Evolutionary conservation across 106 monocot genomes (phyloP).

Genomic region (Narthecium ossifragum): DNA sequence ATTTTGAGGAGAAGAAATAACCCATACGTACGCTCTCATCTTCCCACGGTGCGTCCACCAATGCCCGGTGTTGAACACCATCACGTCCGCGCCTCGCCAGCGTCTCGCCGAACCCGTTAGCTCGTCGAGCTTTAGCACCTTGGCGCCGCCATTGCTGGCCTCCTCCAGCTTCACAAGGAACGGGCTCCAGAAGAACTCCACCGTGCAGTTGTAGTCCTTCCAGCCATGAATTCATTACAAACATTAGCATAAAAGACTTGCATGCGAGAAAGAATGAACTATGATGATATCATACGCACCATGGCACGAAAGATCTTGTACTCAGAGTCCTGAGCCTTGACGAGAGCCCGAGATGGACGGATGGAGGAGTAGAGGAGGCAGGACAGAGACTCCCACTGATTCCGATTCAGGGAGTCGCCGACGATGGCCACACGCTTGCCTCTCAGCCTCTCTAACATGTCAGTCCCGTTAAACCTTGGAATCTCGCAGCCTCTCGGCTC

Average conservation of each 20-base stretch:
- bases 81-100: conserved; percentile 28
- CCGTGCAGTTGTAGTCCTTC: conserved; percentile 37
- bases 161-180: conserved; percentile 34
- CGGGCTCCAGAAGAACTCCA: conserved; percentile 59
- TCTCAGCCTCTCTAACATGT: conserved; percentile 46
- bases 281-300: conserved; percentile 2
- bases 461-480: conserved; percentile 32
- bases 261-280: background rate
- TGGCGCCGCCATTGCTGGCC: conserved; percentile 5
- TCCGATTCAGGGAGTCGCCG: conserved; percentile 62
- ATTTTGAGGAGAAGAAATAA: too few species aligned
- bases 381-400: conserved; percentile 68
- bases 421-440: conserved; percentile 47
- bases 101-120: background rate
- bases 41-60: conserved; percentile 45
- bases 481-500: conserved; percentile 24
- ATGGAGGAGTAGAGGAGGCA: conserved; percentile 39
- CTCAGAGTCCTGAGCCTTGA: background rate
- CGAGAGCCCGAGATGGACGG: background rate
- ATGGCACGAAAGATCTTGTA: conserved; percentile 25
- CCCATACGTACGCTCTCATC: background rate
- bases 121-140: conserved; percentile 32
- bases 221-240: background rate
- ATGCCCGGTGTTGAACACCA: conserved; percentile 55
- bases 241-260: background rate